A percentile compares a stretch with the other conserved stretches of the same genome.
Conservation (phyloP, 1,284 basidiomycete species). For the Fomitopsis schrenkii region DNA sequence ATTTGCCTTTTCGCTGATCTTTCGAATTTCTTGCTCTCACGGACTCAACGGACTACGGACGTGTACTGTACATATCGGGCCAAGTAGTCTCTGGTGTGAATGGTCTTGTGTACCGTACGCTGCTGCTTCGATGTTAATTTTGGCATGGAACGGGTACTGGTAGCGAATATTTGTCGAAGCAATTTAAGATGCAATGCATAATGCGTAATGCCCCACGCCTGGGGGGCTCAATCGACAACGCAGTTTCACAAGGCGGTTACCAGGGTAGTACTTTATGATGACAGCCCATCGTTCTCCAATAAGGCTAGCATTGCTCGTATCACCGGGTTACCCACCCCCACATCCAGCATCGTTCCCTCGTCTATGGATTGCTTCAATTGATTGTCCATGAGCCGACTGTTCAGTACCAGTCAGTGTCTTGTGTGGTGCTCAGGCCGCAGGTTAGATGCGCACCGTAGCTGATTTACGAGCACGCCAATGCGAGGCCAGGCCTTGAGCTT, state of each 20-base stretch:
- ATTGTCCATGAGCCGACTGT: constrained; percentile 64
- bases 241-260: neutral
- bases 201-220: too few relatives aligned
- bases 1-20: neutral
- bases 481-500: constrained; percentile 81
- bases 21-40: neutral
- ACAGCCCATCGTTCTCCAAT: constrained; percentile 55
- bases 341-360: constrained; percentile 44
- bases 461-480: constrained; percentile 88
- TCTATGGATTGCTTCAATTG: constrained; percentile 61
- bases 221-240: neutral
- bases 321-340: constrained; percentile 52
- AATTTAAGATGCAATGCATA: too few relatives aligned
- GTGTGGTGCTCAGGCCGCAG: neutral
- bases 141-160: too few relatives aligned
- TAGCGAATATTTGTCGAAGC: too few relatives aligned
- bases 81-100: neutral
- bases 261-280: constrained; percentile 4
- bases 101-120: neutral
- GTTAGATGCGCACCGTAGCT: constrained; percentile 58
- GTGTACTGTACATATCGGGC: neutral
- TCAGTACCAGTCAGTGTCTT: neutral
- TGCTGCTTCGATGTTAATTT: too few relatives aligned
- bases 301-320: constrained; percentile 69
- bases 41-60: neutral